Percentiles rank a stretch among this genome's conserved stretches.
Evolutionary conservation across 345 rosid genomes (phyloP).

Genomic region (Barbarea vulgaris): DNA sequence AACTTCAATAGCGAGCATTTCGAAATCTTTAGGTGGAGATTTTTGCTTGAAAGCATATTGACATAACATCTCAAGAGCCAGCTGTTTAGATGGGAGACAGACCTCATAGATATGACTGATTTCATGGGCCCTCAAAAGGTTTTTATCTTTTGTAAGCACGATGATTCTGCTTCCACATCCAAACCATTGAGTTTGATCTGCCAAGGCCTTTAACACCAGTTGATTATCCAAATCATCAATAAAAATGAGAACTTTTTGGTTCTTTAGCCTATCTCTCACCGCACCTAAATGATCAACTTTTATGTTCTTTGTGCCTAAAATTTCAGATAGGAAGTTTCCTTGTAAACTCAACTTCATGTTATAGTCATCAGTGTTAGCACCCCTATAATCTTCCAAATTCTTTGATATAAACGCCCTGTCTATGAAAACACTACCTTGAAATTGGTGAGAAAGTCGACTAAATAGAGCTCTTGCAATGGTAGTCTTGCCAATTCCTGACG

Average conservation of each 20-base stretch:
- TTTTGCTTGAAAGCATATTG: too few relatives aligned
- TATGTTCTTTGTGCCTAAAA: background rate
- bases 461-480: slow-evolving; percentile 22
- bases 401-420: background rate
- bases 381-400: background rate
- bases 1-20: background rate
- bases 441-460: background rate
- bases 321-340: background rate
- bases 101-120: background rate
- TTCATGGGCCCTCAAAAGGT: background rate
- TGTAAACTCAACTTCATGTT: background rate
- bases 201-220: background rate
- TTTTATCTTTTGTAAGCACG: background rate
- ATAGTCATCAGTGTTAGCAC: background rate
- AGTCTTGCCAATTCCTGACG: slow-evolving; percentile 35
- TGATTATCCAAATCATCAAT: background rate
- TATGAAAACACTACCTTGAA: background rate
- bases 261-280: background rate
- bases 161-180: background rate
- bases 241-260: background rate
- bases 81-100: background rate
- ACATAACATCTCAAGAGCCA: background rate
- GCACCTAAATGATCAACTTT: background rate
- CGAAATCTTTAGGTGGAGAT: too few relatives aligned
- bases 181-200: background rate